Evolutionary conservation across 1,284 basidiomycete genomes (phyloP).

Genomic region (Butyriboletus appendiculatus): DNA sequence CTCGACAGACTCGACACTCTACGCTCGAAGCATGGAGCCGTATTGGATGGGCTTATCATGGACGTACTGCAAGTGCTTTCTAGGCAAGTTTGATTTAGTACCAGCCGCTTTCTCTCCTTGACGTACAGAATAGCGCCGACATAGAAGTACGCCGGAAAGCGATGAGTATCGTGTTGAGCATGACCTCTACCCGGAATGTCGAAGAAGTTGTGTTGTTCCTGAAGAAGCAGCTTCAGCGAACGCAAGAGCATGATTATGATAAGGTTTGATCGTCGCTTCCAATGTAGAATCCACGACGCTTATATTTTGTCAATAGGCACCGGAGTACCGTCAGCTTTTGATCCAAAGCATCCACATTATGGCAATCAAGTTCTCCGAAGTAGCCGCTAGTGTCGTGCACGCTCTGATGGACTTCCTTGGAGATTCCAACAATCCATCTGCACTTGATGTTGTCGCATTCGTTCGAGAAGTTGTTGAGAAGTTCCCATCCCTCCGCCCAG

Average conservation of each 20-base stretch:
- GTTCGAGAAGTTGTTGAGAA: slow-evolving; percentile 98
- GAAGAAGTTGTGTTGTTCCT: slow-evolving; percentile 96
- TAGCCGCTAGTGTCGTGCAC: slow-evolving; percentile 94
- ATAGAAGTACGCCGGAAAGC: slow-evolving; percentile 98
- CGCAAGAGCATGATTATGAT: slow-evolving; percentile 84
- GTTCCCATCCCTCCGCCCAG: slow-evolving; percentile 85
- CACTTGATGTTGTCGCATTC: slow-evolving; percentile 95
- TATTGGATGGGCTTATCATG: slow-evolving; percentile 93
- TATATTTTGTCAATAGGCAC: slow-evolving; percentile 51
- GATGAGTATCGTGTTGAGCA: slow-evolving; percentile 86
- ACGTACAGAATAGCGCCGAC: slow-evolving; percentile 64
- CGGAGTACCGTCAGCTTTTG: slow-evolving; percentile 95
- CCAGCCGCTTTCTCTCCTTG: background rate
- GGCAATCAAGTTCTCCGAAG: slow-evolving; percentile 97
- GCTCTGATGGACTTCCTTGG: slow-evolving; percentile 99
- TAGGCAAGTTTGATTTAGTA: slow-evolving; percentile 46
- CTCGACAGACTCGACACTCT: slow-evolving; percentile 89
- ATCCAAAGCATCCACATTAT: slow-evolving; percentile 98
- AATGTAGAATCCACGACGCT: background rate
- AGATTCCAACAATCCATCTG: slow-evolving; percentile 94
- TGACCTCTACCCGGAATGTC: slow-evolving; percentile 96
- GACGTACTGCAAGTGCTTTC: slow-evolving; percentile 92
- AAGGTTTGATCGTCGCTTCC: slow-evolving; percentile 49
- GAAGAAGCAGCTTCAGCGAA: slow-evolving; percentile 97
- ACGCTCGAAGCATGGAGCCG: slow-evolving; percentile 86